Conservation (phyloP, 108 stramenopile species). For the Discostella stelligeroides region DNA sequence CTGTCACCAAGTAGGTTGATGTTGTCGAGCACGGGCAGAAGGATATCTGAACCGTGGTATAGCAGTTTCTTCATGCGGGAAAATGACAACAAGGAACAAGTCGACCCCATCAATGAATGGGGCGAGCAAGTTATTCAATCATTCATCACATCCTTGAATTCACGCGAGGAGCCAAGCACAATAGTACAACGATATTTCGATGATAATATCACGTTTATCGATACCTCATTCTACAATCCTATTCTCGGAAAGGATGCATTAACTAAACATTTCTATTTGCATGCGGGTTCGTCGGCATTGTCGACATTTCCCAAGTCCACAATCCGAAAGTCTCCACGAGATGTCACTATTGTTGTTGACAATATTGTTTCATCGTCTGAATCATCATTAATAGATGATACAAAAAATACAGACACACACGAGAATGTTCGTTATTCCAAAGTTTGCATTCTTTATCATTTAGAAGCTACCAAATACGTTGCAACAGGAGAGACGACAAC, state of each 20-base stretch:
- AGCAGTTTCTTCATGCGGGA: no score
- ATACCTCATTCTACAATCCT: slow-evolving; percentile 40
- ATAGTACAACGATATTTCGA: slow-evolving; percentile 23
- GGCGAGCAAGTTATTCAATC: slow-evolving; percentile 31
- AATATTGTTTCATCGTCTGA: slow-evolving; percentile 20
- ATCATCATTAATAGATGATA: neutral
- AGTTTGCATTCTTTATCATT: slow-evolving; percentile 51
- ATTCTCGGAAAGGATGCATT: slow-evolving; percentile 35
- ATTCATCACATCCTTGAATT: slow-evolving; percentile 31
- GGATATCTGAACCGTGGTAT: no score
- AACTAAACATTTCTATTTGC: slow-evolving; percentile 26
- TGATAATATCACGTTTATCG: slow-evolving; percentile 27
- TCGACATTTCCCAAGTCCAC: neutral
- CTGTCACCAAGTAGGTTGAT: no score
- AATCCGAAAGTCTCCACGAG: neutral
- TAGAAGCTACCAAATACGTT: slow-evolving; percentile 6
- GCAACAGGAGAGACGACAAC: slow-evolving; percentile 17
- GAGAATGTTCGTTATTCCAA: slow-evolving; percentile 8
- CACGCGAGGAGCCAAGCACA: neutral
- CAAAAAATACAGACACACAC: neutral
- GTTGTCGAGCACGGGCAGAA: no score
- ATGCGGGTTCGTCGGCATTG: slow-evolving; percentile 23
- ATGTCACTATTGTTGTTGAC: slow-evolving; percentile 28
- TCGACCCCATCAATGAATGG: neutral
- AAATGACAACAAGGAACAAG: no score